phyloP scores from a whole-genome alignment of 2,329 filamentous ascomycete genomes.

The Colletotrichum sp. region DNA sequence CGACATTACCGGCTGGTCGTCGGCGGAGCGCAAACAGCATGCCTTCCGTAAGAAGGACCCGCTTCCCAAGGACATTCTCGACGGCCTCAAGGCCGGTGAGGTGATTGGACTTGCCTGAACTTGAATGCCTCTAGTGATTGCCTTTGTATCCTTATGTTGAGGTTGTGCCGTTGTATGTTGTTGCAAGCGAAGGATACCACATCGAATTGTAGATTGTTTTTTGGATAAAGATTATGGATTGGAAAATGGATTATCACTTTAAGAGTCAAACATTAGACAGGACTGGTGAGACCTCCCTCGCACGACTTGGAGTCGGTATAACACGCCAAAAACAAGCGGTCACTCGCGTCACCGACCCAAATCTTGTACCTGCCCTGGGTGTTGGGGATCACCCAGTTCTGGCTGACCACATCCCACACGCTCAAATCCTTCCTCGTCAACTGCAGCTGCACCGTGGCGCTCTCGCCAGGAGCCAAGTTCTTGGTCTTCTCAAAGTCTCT shows the following conservation, averaged over 20 bases:
- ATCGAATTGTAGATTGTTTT: background rate
- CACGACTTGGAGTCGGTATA: slow-evolving; percentile 19
- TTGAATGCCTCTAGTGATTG: background rate
- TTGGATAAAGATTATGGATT: background rate
- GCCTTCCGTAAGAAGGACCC: slow-evolving; percentile 40
- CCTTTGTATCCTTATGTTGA: background rate
- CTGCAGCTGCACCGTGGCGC: slow-evolving; percentile 57
- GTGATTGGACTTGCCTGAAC: slow-evolving; percentile 25
- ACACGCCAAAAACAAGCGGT: slow-evolving; percentile 25
- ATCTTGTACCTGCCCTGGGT: slow-evolving; percentile 41
- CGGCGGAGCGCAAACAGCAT: slow-evolving; percentile 34
- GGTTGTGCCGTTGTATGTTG: background rate
- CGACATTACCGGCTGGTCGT: slow-evolving; percentile 40
- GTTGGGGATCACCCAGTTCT: slow-evolving; percentile 69
- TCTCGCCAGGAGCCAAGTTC: slow-evolving; percentile 58
- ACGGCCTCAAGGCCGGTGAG: slow-evolving; percentile 41
- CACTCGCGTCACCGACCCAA: slow-evolving; percentile 45
- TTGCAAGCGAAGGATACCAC: background rate
- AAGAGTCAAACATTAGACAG: background rate
- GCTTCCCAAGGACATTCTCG: slow-evolving; percentile 33
- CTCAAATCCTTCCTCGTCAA: slow-evolving; percentile 74
- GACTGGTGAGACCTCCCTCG: slow-evolving; percentile 6
- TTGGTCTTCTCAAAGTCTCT: slow-evolving; percentile 75
- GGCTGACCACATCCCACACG: slow-evolving; percentile 70
- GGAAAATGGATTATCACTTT: background rate